Evolutionary conservation across 805 yeast species (phyloP), one percentile per base, ranked within the genome.

Genomic region (Candida tammaniensis): DNA sequence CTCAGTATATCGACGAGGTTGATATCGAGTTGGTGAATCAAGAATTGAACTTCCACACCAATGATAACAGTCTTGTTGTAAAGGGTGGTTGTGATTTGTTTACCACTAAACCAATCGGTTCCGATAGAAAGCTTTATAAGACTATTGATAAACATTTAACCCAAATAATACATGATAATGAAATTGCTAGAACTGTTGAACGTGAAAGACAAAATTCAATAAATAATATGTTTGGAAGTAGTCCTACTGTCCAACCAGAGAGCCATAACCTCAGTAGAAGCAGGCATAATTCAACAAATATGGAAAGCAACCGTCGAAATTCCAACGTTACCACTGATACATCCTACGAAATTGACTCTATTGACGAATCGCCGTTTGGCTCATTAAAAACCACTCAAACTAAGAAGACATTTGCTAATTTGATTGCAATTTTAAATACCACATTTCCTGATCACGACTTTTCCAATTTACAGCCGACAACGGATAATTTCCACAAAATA

Each of bases 381-480:
- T 95, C 97, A 0, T 69, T 93, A 21, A 84, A 82, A 51, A 82
- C 82, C 48, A 77, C 82, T n/a, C 79, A 93, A 1, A 83, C 95
- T 28, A 74, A 96, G 44, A 82, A 87, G 57, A 80, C 89, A 1
- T 93, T 91, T 65, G 93, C 96, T 0, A 86, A 89, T 53, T 66
- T 93, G 30, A 86, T 93, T 39, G 93, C 95, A 1, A 88, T 89
- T 22, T 69, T 93, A 34, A 93, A 93, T 57, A 85, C 94, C 6
- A 82, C 94, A 4, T 91, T 86, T 54, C 98, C 98, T 0, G 98
- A 93, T 56, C 96, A 93, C 52, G 98, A 93, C 54, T 93, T 91
- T 50, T 75, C 94, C 9, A 74, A 82, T 17, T 73, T 93, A 42
- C 87, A 86, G 52, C 98, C 98, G 1, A 74, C 85, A n/a, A 75